Base-by-base conservation (phyloP, 257 asterid genomes). In the Lycium barbarum region DNA sequence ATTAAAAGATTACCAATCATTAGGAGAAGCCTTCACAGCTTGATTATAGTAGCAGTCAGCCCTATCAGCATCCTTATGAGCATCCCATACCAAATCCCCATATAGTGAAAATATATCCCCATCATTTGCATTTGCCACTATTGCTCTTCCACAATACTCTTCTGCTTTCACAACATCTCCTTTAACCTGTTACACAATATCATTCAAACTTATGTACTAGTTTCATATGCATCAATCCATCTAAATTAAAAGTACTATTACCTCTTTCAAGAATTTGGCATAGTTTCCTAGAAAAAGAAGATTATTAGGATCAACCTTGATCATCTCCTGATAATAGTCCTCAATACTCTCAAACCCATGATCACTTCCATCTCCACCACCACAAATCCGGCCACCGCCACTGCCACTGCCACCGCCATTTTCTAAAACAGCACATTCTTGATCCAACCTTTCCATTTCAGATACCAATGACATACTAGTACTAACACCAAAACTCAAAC, bases 1-100 rank as follows among this genome's bases (percentile, higher is more conserved):
- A 58, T 18, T n/a, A n/a, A 55, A 82, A 62, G 49, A n/a, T 82
- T 67, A 83, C 85, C 85, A 83, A 47, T 83, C 85, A 83, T 83
- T 57, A 43, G 85, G 80, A 83, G 85, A 70, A 83, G 80, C 80
- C 6, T 83, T n/a, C 2, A 83, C 18, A 49, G 85, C 85, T 26
- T 58, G 67, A 51, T 67, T 22, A 55, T 65, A 83, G 45, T 83
- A 83, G 38, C 49, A 53, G 3, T 66, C 36, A n/a, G 85, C 85
- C 12, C 79, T 38, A 62, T 66, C 68, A 51, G 66, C 79, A 67
- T 83, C 78, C 9, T 67, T 83, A 33, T 83, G 68, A 15, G 63
- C 51, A 83, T 36, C 67, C 85, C 85, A 83, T 20, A 83, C 71
- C 36, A 83, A 51, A 18, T 55, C 85, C 38, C 80, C 85, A 83